These are phyloP conservation scores for Fusarium compactum DNA, from an alignment of 2,329 filamentous ascomycete species.

Conservation along the genomic window DNA sequence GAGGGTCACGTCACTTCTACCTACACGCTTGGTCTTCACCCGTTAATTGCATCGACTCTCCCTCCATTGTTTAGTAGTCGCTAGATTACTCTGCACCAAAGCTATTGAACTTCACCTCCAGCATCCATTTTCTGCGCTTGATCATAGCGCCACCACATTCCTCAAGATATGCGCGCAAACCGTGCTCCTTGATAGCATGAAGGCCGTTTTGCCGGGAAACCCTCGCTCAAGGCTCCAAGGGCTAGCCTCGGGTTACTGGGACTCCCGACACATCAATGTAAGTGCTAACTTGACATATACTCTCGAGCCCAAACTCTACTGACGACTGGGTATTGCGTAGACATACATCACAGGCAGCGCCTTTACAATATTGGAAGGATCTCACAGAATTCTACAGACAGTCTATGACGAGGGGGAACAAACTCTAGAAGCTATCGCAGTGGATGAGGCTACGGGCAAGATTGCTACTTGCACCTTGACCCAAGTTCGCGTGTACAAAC, in stretches of 20 bases:
- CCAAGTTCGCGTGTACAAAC: slow-evolving; percentile 81
- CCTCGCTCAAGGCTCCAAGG: slow-evolving; percentile 83
- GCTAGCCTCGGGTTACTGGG: slow-evolving; percentile 79
- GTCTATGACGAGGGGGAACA: slow-evolving; percentile 85
- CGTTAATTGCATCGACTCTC: slow-evolving; percentile 37
- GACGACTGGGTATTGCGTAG: slow-evolving; percentile 57
- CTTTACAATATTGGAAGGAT: slow-evolving; percentile 82
- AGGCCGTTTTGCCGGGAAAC: slow-evolving; percentile 82
- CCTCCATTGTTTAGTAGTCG: slow-evolving; percentile 11
- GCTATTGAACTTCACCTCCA: slow-evolving; percentile 1
- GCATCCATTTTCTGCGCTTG: slow-evolving; percentile 14
- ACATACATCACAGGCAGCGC: slow-evolving; percentile 91
- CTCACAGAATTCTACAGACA: slow-evolving; percentile 84
- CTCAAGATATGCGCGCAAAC: slow-evolving; percentile 41
- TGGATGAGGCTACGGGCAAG: slow-evolving; percentile 86
- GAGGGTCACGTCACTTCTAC: slow-evolving; percentile 40
- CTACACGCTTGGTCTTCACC: slow-evolving; percentile 16
- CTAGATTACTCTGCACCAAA: slow-evolving; percentile 12
- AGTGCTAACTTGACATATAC: slow-evolving; percentile 47
- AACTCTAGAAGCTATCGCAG: slow-evolving; percentile 77
- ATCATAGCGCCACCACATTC: slow-evolving; percentile 15
- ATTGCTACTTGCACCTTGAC: slow-evolving; percentile 79
- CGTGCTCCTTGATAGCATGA: slow-evolving; percentile 68
- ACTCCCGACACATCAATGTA: slow-evolving; percentile 78
- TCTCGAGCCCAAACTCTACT: slow-evolving; percentile 17